Conservation (phyloP, 1,284 basidiomycete species). For the Vanrija humicola region DNA sequence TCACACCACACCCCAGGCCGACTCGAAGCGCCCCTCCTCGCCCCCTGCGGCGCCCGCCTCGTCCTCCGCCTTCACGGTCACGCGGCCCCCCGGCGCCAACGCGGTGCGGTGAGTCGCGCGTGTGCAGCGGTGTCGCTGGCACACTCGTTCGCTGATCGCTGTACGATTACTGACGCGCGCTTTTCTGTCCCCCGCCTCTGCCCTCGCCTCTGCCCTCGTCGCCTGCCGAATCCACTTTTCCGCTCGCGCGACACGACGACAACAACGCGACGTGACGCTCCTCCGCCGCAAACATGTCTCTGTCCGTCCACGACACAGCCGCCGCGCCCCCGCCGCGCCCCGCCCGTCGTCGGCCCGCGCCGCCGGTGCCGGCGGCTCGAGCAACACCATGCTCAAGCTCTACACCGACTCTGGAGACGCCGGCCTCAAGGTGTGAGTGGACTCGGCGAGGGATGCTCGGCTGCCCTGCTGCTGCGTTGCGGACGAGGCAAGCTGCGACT, state of each 20-base stretch:
- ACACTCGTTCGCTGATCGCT: not conserved
- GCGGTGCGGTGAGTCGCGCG: conserved; percentile 40
- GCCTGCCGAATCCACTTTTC: not conserved
- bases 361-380: conserved; percentile 92
- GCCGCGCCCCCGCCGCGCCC: conserved; percentile 69
- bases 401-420: conserved; percentile 95
- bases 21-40: conserved; percentile 39
- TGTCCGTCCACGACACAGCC: conserved; percentile 53
- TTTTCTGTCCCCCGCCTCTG: not conserved
- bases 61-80: conserved; percentile 37
- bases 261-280: not conserved
- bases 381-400: conserved; percentile 96
- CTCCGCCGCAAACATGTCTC: not conserved
- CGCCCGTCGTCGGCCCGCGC: conserved; percentile 85
- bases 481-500: not conserved
- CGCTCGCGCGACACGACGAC: not conserved
- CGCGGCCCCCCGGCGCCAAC: conserved; percentile 45
- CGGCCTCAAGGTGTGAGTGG: conserved; percentile 87
- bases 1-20: conserved; percentile 26
- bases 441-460: too few relatives aligned
- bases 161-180: not conserved
- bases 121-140: too few relatives aligned
- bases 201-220: not conserved
- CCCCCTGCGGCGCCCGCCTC: conserved; percentile 30
- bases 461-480: not conserved